Percentiles rank a stretch among this genome's conserved stretches.
Conservation (phyloP, 1,284 basidiomycete genomes). For the Trichosporon coremiiforme region DNA sequence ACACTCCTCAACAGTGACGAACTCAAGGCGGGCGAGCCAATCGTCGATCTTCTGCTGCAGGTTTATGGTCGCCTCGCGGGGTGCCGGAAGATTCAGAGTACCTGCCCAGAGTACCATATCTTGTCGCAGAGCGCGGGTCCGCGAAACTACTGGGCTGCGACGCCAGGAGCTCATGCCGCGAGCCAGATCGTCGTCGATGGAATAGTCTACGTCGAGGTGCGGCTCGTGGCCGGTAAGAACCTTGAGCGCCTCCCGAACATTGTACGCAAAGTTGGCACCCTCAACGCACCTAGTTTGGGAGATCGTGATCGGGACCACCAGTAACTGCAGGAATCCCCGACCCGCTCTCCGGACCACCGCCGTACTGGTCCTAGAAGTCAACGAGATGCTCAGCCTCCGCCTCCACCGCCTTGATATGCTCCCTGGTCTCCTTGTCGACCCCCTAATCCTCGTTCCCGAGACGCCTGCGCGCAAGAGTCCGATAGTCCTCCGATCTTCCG, state of each 20-base stretch:
- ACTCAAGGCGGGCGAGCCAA: too few relatives aligned
- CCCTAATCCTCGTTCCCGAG: not conserved
- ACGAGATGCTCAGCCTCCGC: not conserved
- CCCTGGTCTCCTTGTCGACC: not conserved
- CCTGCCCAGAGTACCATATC: not conserved
- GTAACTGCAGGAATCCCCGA: too few relatives aligned
- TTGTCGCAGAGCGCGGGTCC: not conserved
- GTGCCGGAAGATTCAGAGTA: too few relatives aligned
- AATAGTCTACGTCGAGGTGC: not conserved
- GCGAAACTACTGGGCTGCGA: not conserved
- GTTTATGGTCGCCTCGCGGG: too few relatives aligned
- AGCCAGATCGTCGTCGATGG: not conserved
- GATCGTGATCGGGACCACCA: too few relatives aligned
- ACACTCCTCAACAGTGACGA: too few relatives aligned
- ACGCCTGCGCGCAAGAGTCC: not conserved
- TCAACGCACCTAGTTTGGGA: not conserved
- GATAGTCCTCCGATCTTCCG: not conserved
- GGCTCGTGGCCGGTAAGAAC: not conserved
- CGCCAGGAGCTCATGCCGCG: not conserved
- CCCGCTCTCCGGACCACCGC: too few relatives aligned
- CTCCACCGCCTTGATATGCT: not conserved
- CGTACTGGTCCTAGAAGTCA: too few relatives aligned
- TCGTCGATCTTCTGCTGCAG: too few relatives aligned
- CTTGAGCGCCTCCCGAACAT: not conserved
- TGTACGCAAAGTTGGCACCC: not conserved